Evolutionary conservation across 306 rosid species (phyloP).

Genomic region (Prunus kanzakura): DNA sequence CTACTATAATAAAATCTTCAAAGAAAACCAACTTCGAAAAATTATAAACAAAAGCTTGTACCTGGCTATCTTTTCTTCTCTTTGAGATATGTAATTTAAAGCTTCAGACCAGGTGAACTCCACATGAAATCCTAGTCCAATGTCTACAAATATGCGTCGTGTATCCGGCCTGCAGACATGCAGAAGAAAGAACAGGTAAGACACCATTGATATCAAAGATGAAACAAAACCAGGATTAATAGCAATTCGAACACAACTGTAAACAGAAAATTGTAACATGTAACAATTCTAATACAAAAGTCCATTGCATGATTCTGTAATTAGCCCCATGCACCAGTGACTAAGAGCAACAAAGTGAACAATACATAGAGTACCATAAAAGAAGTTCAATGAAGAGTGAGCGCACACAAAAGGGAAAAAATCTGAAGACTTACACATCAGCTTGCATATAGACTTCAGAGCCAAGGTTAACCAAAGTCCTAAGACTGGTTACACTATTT

Average conservation of each 20-base stretch:
- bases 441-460: slow-evolving; percentile 93
- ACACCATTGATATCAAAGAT: neutral
- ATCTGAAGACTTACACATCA: slow-evolving; percentile 72
- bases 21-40: neutral
- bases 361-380: neutral
- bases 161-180: slow-evolving; percentile 68
- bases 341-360: neutral
- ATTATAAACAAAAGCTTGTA: slow-evolving; percentile 21
- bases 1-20: slow-evolving; percentile 2
- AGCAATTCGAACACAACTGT: neutral
- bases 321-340: neutral
- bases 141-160: slow-evolving; percentile 66
- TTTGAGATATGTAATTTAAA: slow-evolving; percentile 54
- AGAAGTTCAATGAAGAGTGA: neutral
- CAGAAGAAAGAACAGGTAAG: neutral
- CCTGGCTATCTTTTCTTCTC: slow-evolving; percentile 79
- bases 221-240: neutral
- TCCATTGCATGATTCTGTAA: neutral
- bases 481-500: slow-evolving; percentile 76
- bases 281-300: neutral
- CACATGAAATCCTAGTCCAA: slow-evolving; percentile 93
- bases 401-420: neutral
- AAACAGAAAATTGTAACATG: neutral
- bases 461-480: slow-evolving; percentile 86
- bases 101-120: slow-evolving; percentile 97